Percentiles rank a stretch among this genome's conserved stretches.
These are phyloP conservation scores for Vaccinium darrowii DNA, from an alignment of 148 eudicot species.

Conservation along the genomic window DNA sequence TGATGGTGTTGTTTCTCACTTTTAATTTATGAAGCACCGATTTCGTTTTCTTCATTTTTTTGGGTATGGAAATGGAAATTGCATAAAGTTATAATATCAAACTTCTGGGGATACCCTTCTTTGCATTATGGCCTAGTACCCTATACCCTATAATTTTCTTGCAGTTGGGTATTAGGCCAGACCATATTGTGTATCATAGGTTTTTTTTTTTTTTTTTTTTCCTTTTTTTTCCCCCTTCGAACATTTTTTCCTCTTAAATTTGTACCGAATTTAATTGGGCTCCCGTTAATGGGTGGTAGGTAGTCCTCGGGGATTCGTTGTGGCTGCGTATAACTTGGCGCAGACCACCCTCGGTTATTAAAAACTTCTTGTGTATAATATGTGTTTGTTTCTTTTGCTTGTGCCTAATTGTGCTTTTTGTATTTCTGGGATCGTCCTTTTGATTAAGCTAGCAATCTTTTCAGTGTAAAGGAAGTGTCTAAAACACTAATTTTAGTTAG, in stretches of 20 bases:
- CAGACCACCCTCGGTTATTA: background rate
- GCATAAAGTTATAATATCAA: background rate
- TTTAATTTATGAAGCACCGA: background rate
- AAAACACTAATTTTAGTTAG: background rate
- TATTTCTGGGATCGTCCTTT: background rate
- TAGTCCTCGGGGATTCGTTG: background rate
- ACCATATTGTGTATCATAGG: background rate
- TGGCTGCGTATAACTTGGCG: background rate
- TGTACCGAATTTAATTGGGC: background rate
- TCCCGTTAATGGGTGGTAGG: background rate
- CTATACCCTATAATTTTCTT: background rate
- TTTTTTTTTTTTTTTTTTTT: background rate
- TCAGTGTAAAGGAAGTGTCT: background rate
- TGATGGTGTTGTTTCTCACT: background rate
- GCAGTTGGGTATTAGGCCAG: background rate
- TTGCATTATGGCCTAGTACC: background rate
- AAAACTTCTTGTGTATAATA: background rate
- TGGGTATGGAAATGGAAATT: background rate
- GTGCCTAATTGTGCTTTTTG: background rate
- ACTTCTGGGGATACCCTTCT: background rate
- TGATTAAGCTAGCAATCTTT: background rate
- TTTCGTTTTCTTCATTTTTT: background rate
- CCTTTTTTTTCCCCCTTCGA: too few relatives aligned
- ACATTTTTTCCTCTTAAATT: background rate
- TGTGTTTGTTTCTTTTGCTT: conserved; percentile 6